A percentile compares a stretch with the other conserved stretches of the same genome.
Conservation (phyloP, 345 rosid species). For the Dipteronia sinensis region DNA sequence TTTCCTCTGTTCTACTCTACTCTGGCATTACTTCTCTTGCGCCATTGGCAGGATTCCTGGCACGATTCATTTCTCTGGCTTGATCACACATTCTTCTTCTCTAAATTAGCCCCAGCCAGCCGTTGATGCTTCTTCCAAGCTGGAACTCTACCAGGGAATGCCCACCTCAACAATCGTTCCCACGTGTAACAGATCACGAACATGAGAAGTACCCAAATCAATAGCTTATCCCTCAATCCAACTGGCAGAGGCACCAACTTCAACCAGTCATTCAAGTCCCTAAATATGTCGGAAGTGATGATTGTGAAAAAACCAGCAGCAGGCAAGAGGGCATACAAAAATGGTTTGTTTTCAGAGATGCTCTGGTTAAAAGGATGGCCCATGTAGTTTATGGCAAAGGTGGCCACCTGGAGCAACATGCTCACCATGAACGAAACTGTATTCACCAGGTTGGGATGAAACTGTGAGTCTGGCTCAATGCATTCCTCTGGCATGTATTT, state of each 20-base stretch:
- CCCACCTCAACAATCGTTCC: conserved; percentile 87
- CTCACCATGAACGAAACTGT: conserved; percentile 99
- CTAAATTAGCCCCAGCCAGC: conserved; percentile 51
- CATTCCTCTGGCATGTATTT: conserved; percentile 97
- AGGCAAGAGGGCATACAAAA: conserved; percentile 68
- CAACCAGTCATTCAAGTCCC: conserved; percentile 83
- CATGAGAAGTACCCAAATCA: conserved; percentile 79
- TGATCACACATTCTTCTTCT: conserved; percentile 62
- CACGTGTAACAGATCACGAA: conserved; percentile 73
- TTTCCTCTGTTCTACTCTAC: not conserved
- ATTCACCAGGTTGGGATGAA: conserved; percentile 93
- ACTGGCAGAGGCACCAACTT: conserved; percentile 85
- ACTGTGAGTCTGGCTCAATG: conserved; percentile 90
- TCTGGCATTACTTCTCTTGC: not conserved
- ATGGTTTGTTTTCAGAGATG: conserved; percentile 86
- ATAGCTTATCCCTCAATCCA: conserved; percentile 79
- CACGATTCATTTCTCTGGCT: not conserved
- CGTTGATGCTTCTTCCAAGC: conserved; percentile 78
- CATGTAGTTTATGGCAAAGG: conserved; percentile 96
- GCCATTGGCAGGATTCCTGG: not conserved
- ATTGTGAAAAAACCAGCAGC: conserved; percentile 79
- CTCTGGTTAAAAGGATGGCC: conserved; percentile 99
- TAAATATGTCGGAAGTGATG: conserved; percentile 79
- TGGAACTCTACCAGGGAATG: conserved; percentile 78
- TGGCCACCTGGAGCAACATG: conserved; percentile 98